Evolutionary conservation across 23 red algal species (phyloP), one percentile per base, ranked within the genome.

Genomic region (Pyropia yezoensis): DNA sequence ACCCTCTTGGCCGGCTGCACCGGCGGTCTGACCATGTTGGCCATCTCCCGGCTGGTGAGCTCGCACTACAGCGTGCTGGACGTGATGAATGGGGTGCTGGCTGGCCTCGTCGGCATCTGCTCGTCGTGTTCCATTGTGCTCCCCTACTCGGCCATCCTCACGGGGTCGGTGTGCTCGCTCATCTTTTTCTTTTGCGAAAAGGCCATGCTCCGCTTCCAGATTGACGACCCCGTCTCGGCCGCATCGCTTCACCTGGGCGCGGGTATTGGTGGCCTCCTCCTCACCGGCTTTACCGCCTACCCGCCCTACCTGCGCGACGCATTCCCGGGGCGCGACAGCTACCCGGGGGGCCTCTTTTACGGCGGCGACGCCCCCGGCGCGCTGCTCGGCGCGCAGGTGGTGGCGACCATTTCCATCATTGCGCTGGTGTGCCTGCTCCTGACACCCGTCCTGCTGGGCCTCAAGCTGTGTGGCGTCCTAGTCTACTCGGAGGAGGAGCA

Each of bases 151-250:
- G 70, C 80, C 29, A 3, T 85, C 15, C n/a, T 71, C 49, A 62
- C 59, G 14, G 80, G 80, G 16, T 27, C 33, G 9, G 50, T 85
- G 20, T 54, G 33, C 28, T 33, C 51, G 17, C 13, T 74, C 25
- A 28, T 85, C 27, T 85, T 63, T 28, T 15, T 85, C 14, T 7
- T 75, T n/a, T 54, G 69, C 3, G 47, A 61, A 18, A 63, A 56
- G 18, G 12, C 66, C 15, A 59, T 76, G 22, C 0, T 49, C 14
- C 3, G 54, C 1, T 9, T 85, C 0, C 24, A 66, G 22, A 63
- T 85, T 17, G 80, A 85, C 50, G 80, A 85, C 62, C 80, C 80
- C 18, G 49, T 85, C 25, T 71, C 61, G 18, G 80, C 80, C 3
- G 28, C 75, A 5, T 23, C 80, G 17, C 51, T 85, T 0, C 80